Evolutionary conservation across 2,329 filamentous ascomycete genomes (phyloP).

Genomic region (Microcera coccophila): DNA sequence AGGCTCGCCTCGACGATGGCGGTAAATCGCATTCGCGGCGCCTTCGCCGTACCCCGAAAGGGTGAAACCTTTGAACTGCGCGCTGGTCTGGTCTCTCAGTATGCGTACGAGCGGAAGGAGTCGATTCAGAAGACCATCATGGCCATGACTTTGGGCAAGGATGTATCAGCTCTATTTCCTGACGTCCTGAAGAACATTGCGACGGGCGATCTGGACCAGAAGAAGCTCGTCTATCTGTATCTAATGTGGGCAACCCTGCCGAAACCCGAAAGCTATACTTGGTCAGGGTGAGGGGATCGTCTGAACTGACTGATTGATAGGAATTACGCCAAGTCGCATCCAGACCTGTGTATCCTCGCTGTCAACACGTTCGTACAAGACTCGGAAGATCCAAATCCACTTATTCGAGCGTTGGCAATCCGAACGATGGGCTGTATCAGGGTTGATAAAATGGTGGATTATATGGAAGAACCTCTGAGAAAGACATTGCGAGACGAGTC

Average conservation of each 20-base stretch:
- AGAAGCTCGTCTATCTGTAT: conserved; percentile 98
- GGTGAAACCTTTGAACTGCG: conserved; percentile 97
- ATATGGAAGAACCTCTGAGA: conserved; percentile 96
- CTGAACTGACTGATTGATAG: conserved; percentile 42
- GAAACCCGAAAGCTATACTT: neutral
- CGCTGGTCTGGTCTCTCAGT: conserved; percentile 93
- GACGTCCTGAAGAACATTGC: conserved; percentile 99
- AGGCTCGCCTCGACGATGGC: conserved; percentile 71
- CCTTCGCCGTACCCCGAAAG: conserved; percentile 89
- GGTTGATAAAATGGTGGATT: conserved; percentile 99
- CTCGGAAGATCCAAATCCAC: conserved; percentile 94
- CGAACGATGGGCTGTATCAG: conserved; percentile 98
- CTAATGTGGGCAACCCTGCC: conserved; percentile 66
- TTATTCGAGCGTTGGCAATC: conserved; percentile 91
- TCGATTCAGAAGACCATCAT: conserved; percentile 99
- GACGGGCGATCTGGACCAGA: conserved; percentile 90
- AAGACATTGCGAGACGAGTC: conserved; percentile 97
- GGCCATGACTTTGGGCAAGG: conserved; percentile 98
- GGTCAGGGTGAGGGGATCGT: neutral
- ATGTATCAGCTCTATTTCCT: conserved; percentile 94
- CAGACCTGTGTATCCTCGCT: conserved; percentile 95
- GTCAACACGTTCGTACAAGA: conserved; percentile 99
- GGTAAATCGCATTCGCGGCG: conserved; percentile 91
- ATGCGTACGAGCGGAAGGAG: conserved; percentile 98
- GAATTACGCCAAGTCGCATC: conserved; percentile 99